Conservation (phyloP, 345 rosid genomes). For the Euphorbia peplus region DNA sequence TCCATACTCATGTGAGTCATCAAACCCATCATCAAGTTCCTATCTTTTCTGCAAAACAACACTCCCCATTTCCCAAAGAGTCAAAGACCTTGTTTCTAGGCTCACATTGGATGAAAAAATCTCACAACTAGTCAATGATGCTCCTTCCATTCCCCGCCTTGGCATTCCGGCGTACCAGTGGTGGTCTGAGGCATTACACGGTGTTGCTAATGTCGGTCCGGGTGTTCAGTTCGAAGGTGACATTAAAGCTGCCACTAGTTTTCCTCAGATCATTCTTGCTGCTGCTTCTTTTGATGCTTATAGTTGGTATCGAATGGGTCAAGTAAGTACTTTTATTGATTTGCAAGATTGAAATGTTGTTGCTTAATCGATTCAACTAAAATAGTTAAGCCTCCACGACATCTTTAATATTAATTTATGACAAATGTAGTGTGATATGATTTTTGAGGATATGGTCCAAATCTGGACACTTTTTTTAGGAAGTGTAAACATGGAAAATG, state of each 20-base stretch:
- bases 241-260: constrained; percentile 70
- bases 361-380: not conserved
- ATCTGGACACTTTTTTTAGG: too few relatives aligned
- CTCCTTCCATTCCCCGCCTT: constrained; percentile 64
- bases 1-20: constrained; percentile 21
- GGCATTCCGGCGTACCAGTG: constrained; percentile 79
- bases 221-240: constrained; percentile 60
- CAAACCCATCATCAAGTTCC: constrained; percentile 19
- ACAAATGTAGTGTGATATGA: too few relatives aligned
- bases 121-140: constrained; percentile 69
- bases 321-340: constrained; percentile 25
- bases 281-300: constrained; percentile 74
- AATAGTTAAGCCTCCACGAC: too few relatives aligned
- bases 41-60: constrained; percentile 49
- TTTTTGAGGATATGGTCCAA: too few relatives aligned
- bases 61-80: constrained; percentile 55
- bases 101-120: constrained; percentile 77
- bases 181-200: constrained; percentile 96
- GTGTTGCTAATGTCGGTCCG: constrained; percentile 62
- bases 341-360: too few relatives aligned
- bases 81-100: constrained; percentile 61
- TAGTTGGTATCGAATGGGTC: constrained; percentile 85
- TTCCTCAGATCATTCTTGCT: constrained; percentile 81
- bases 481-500: too few relatives aligned
- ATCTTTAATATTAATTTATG: too few relatives aligned